phyloP scores from a whole-genome alignment of 768 basidiomycete genomes.

The Calocybe indica region DNA sequence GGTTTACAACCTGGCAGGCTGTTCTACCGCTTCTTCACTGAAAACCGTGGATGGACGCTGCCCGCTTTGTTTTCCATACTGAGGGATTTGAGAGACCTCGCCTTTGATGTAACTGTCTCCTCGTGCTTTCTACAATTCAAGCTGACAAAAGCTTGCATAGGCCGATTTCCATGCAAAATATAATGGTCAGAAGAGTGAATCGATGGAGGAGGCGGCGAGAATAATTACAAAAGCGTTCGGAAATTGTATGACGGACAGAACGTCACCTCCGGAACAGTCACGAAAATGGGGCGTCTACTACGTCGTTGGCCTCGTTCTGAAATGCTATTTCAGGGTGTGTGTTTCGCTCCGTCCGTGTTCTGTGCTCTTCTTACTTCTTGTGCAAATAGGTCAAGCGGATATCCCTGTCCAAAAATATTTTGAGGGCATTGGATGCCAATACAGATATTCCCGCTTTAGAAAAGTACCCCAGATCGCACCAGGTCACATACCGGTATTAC shows the following conservation, averaged over 20 bases:
- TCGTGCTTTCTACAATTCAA: background rate
- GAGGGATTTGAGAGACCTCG: constrained; percentile 77
- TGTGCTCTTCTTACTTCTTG: constrained; percentile 1
- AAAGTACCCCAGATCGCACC: constrained; percentile 78
- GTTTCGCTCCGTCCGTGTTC: background rate
- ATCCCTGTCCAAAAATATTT: constrained; percentile 85
- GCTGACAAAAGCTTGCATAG: constrained; percentile 22
- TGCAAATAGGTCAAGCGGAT: constrained; percentile 75
- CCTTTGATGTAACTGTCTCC: constrained; percentile 59
- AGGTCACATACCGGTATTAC: constrained; percentile 94
- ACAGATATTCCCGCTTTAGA: constrained; percentile 76
- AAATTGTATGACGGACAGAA: constrained; percentile 79
- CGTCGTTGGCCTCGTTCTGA: constrained; percentile 84
- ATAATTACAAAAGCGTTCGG: constrained; percentile 88
- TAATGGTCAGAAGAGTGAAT: constrained; percentile 50
- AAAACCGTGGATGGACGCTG: constrained; percentile 82
- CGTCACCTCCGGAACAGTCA: constrained; percentile 65
- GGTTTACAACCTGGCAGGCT: constrained; percentile 31
- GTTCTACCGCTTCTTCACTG: constrained; percentile 76
- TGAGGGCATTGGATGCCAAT: constrained; percentile 83
- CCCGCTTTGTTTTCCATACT: constrained; percentile 79
- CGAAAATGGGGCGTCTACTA: constrained; percentile 93
- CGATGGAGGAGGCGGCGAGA: constrained; percentile 84
- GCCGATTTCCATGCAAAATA: constrained; percentile 58
- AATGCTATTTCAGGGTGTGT: constrained; percentile 89